Percentiles rank a stretch among this genome's conserved stretches.
phyloP scores from a whole-genome alignment of 768 basidiomycete species.

The Lepiota venenata region DNA sequence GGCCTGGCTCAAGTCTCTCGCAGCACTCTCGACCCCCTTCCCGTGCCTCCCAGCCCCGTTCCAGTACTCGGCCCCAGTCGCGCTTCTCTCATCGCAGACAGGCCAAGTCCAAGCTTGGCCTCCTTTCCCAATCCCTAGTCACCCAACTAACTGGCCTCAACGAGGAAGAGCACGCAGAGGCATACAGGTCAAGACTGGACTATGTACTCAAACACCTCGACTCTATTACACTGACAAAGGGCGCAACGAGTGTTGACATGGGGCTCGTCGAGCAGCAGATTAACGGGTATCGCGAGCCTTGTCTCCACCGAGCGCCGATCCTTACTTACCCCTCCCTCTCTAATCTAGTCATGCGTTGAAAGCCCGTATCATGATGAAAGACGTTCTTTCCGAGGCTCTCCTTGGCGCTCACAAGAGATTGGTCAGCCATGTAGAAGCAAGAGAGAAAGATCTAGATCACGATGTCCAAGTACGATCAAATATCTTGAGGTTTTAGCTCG shows the following conservation, averaged over 20 bases:
- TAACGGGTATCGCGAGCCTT: constrained; percentile 43
- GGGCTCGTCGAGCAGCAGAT: constrained; percentile 51
- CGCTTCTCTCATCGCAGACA: constrained; percentile 44
- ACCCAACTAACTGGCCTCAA: constrained; percentile 50
- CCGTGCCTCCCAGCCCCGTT: constrained; percentile 18
- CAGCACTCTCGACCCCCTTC: constrained; percentile 34
- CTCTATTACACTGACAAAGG: constrained; percentile 48
- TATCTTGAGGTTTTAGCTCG: neutral
- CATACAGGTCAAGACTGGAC: constrained; percentile 48
- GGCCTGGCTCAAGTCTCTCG: constrained; percentile 46
- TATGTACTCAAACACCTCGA: constrained; percentile 60
- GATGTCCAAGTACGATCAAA: constrained; percentile 50
- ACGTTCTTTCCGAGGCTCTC: constrained; percentile 59
- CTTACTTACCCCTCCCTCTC: constrained; percentile 12
- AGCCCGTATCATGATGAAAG: constrained; percentile 64
- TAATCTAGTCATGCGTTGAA: constrained; percentile 55
- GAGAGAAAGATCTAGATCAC: constrained; percentile 59
- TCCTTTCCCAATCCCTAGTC: constrained; percentile 52
- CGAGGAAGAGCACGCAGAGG: constrained; percentile 33
- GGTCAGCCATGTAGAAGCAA: constrained; percentile 41
- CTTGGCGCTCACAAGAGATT: constrained; percentile 48
- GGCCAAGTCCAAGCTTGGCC: constrained; percentile 50
- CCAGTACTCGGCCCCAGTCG: constrained; percentile 31
- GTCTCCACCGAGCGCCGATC: constrained; percentile 1
- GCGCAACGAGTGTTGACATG: constrained; percentile 55